A percentile compares a stretch with the other conserved stretches of the same genome.
Conservation (phyloP, 176 grass and related monocot genomes). For the Aegilops longissima region DNA sequence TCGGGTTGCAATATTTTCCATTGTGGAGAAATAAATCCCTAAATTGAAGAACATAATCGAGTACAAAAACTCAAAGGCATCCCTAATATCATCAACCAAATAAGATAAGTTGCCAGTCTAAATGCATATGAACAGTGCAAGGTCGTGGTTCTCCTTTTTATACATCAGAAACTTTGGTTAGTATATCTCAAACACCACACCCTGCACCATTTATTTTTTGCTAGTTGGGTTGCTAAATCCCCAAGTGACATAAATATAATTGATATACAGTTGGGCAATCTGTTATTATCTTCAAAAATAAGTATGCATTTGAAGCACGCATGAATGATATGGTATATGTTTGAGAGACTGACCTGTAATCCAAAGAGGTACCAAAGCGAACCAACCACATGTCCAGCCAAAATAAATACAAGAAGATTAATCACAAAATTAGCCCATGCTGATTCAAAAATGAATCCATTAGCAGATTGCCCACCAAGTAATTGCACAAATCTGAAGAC, state of each 20-base stretch:
- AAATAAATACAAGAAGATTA: conserved; percentile 87
- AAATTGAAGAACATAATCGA: neutral
- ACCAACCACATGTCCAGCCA: conserved; percentile 91
- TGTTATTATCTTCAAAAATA: neutral
- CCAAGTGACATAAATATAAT: neutral
- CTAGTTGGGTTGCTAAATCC: neutral
- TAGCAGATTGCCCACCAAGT: conserved; percentile 77
- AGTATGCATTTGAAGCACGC: neutral
- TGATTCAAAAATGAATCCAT: conserved; percentile 91
- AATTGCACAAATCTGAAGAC: conserved; percentile 79
- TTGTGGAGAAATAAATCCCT: neutral
- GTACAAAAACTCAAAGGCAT: neutral
- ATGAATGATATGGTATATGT: neutral
- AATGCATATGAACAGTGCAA: neutral
- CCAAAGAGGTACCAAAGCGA: conserved; percentile 94
- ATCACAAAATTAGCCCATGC: conserved; percentile 93
- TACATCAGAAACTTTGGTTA: neutral
- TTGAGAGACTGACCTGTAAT: conserved; percentile 53
- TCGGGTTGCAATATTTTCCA: neutral
- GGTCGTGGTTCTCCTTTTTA: neutral
- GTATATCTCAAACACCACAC: neutral
- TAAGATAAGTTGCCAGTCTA: neutral
- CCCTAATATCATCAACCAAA: neutral
- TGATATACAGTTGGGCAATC: neutral
- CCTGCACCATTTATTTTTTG: neutral